Evolutionary conservation across 1,139 yeast species (phyloP).

Genomic region (Hyphopichia khmerensis): DNA sequence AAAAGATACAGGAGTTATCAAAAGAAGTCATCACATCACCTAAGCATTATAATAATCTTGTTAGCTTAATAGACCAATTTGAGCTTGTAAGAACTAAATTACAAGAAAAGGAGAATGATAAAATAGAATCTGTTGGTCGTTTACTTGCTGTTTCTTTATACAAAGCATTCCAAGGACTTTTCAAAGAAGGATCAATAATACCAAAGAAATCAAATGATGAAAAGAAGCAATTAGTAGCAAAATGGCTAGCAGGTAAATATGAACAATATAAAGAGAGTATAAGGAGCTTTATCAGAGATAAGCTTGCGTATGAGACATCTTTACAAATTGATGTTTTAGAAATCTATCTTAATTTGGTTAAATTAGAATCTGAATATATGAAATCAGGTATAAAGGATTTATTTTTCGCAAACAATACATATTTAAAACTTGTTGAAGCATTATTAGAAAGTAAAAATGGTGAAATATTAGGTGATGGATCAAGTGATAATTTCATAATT

Average conservation of each 20-base stretch:
- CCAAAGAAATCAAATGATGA: constrained; percentile 39
- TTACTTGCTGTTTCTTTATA: constrained; percentile 51
- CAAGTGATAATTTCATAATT: constrained; percentile 53
- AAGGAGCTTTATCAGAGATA: constrained; percentile 35
- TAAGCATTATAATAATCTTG: constrained; percentile 54
- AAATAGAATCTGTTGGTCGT: constrained; percentile 40
- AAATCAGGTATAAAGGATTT: constrained; percentile 48
- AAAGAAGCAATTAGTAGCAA: constrained; percentile 45
- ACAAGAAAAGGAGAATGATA: constrained; percentile 18
- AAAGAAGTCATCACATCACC: constrained; percentile 25
- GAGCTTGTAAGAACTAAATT: constrained; percentile 22
- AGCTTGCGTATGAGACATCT: constrained; percentile 38
- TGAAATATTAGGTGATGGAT: constrained; percentile 41
- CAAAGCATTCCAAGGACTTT: constrained; percentile 57
- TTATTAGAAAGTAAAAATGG: constrained; percentile 44
- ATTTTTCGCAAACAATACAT: constrained; percentile 63
- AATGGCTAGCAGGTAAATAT: constrained; percentile 68
- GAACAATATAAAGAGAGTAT: constrained; percentile 50
- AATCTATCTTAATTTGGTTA: constrained; percentile 58
- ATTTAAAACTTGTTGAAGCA: constrained; percentile 45
- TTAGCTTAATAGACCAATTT: constrained; percentile 41
- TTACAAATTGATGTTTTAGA: constrained; percentile 65
- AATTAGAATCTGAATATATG: constrained; percentile 56
- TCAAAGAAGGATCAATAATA: constrained; percentile 48
- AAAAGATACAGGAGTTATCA: constrained; percentile 32